Percentiles rank a stretch among this genome's conserved stretches.
These are phyloP conservation scores for Hanseniaspora sp. DNA, from an alignment of 1,139 yeast genomes.

Conservation along the genomic window DNA sequence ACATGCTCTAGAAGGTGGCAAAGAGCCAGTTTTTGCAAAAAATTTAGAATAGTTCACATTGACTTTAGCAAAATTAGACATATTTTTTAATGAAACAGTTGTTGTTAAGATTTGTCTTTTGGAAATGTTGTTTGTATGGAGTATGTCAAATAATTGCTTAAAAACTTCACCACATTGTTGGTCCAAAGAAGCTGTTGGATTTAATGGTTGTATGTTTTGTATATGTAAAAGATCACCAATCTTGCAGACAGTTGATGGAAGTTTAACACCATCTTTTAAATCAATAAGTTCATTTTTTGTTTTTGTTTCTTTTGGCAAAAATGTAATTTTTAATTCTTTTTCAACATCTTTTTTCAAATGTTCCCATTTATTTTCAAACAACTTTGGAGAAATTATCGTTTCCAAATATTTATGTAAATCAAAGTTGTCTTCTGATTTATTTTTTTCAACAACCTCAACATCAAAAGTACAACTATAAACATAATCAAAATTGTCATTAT, in stretches of 20 bases:
- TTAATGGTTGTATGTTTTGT: slow-evolving; percentile 39
- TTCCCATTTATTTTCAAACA: slow-evolving; percentile 42
- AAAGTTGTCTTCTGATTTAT: slow-evolving; percentile 22
- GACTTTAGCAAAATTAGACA: slow-evolving; percentile 50
- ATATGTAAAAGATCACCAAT: slow-evolving; percentile 35
- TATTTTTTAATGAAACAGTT: slow-evolving; percentile 50
- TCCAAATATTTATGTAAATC: slow-evolving; percentile 23
- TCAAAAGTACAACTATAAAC: slow-evolving; percentile 51
- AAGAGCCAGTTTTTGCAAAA: slow-evolving; percentile 40
- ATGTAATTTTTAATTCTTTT: background rate
- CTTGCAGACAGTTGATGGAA: slow-evolving; percentile 6
- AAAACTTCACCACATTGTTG: slow-evolving; percentile 44
- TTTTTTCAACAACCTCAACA: slow-evolving; percentile 32
- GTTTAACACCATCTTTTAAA: background rate
- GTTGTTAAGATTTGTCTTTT: slow-evolving; percentile 38
- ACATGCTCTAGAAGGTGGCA: slow-evolving; percentile 86
- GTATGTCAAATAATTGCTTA: slow-evolving; percentile 30
- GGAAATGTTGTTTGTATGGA: slow-evolving; percentile 28
- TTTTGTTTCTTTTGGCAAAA: no score
- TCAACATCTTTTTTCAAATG: slow-evolving; percentile 26
- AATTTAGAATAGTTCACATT: slow-evolving; percentile 47
- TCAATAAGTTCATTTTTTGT: background rate
- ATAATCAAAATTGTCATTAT: slow-evolving; percentile 45
- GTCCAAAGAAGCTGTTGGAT: slow-evolving; percentile 27
- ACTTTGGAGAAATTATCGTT: slow-evolving; percentile 34